These are phyloP conservation scores for Parmelia sp. DNA, from an alignment of 495 filamentous ascomycete species.

Conservation along the genomic window DNA sequence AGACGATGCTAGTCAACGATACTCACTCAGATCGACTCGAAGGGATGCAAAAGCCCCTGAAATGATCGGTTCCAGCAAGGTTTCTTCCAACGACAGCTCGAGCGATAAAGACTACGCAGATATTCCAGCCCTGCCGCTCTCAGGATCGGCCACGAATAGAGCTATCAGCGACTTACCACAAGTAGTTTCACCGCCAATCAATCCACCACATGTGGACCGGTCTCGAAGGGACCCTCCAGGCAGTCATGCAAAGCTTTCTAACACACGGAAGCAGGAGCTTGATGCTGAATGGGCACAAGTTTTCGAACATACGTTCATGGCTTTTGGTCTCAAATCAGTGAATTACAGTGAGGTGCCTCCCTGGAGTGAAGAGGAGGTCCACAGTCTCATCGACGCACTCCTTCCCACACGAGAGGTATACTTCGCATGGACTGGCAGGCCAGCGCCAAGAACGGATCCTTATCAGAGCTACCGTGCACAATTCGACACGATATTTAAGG, in stretches of 20 bases:
- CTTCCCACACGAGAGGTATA: background rate
- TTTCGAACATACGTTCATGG: background rate
- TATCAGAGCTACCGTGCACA: slow-evolving; percentile 1
- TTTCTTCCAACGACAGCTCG: background rate
- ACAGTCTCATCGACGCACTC: slow-evolving; percentile 1
- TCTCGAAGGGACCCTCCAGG: background rate
- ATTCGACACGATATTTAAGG: background rate
- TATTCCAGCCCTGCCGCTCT: background rate
- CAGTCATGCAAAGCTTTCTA: background rate
- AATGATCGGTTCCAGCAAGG: background rate
- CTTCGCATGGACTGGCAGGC: slow-evolving; percentile 2
- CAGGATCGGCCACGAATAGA: background rate
- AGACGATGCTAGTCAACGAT: background rate
- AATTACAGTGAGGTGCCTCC: background rate
- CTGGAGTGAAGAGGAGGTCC: background rate
- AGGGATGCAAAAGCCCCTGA: background rate
- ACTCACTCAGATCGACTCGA: background rate
- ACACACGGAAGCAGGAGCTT: background rate
- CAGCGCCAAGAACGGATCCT: background rate
- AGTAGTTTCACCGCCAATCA: background rate
- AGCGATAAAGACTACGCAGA: background rate
- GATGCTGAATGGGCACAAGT: background rate
- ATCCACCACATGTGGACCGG: background rate
- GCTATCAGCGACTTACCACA: background rate
- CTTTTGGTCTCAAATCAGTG: background rate